Conservation (phyloP, 2,329 filamentous ascomycete species). For the Metarhizium anisopliae region DNA sequence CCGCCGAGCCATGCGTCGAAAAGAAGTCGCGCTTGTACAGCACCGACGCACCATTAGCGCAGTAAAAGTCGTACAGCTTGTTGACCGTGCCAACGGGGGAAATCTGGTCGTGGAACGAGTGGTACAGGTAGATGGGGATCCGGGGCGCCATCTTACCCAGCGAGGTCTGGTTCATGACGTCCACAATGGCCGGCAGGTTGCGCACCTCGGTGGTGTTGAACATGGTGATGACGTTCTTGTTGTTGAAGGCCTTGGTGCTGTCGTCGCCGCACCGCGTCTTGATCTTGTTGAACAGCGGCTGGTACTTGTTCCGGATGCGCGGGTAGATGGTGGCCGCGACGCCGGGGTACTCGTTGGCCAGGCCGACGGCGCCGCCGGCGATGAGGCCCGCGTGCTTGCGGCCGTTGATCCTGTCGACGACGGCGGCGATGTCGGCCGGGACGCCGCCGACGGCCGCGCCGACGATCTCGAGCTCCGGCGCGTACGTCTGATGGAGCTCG, state of each 20-base stretch:
- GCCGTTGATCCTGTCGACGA: conserved; percentile 10
- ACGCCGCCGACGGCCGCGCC: conserved; percentile 17
- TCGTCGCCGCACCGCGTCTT: conserved; percentile 18
- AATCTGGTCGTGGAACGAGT: background rate
- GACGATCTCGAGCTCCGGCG: conserved; percentile 15
- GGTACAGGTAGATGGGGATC: conserved; percentile 2
- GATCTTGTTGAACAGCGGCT: conserved; percentile 19
- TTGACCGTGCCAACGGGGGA: background rate
- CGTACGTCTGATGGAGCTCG: conserved; percentile 17
- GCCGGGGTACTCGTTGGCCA: conserved; percentile 15
- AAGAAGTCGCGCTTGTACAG: no score
- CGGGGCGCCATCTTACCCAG: background rate
- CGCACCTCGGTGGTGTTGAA: conserved; percentile 20
- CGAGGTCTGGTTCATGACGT: background rate
- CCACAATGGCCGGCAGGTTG: background rate
- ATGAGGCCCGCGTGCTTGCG: conserved; percentile 13
- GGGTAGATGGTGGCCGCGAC: conserved; percentile 7
- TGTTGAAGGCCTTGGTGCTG: conserved; percentile 17
- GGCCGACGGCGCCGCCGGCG: conserved; percentile 12
- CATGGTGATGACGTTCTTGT: conserved; percentile 30
- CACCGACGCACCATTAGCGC: background rate
- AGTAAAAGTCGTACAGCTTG: conserved; percentile 1
- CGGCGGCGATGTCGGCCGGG: conserved; percentile 11
- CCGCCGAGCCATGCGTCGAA: no score
- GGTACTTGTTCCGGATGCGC: conserved; percentile 11